Evolutionary conservation across 441 rosid genomes (phyloP), one percentile per base, ranked within the genome.

Genomic region (California macrophylla): DNA sequence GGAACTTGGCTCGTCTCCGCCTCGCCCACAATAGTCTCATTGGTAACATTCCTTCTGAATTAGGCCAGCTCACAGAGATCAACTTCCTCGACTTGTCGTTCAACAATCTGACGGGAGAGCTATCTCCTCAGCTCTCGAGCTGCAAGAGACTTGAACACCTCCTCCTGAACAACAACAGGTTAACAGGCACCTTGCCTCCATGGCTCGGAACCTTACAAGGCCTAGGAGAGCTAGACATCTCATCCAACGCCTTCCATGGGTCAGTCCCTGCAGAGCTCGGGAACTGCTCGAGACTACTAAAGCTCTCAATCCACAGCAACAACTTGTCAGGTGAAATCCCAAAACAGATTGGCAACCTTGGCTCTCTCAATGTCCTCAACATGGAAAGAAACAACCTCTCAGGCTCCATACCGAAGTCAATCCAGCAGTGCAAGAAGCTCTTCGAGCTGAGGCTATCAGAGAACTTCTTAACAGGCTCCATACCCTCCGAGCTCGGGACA

Each of bases 211-310:
- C 73, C 50, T 78, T 91, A 66, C 77, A 75, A 45, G 80, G 85
- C 40, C 79, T 91, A 1, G 98, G 98, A n/a, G 98, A 93, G 76
- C 88, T 93, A 0, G 87, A 91, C 75, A 86, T 93, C 47, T 88
- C 95, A 20, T 88, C 82, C 73, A 93, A 93, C 74, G 75, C 75
- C 58, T 84, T 93, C 68, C 64, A 64, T 25, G 98, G 96, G 29
- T 68, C 77, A 13, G 75, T 93, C 18, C 96, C 98, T 26, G 58
- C 74, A 4, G 87, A 85, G 70, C 73, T 93, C 6, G 96, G 93
- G 40, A 86, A 79, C 66, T 88, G 92, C 75, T 85, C 88, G 3
- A 70, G 66, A 68, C 76, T 93, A 50, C 89, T 93, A 60, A 84
- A 86, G 87, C 84, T 91, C 40, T 91, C 88, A 71, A 90, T 93